Conservation (phyloP, 2,329 filamentous ascomycete genomes). For the Teratosphaeria epicoccoides region DNA sequence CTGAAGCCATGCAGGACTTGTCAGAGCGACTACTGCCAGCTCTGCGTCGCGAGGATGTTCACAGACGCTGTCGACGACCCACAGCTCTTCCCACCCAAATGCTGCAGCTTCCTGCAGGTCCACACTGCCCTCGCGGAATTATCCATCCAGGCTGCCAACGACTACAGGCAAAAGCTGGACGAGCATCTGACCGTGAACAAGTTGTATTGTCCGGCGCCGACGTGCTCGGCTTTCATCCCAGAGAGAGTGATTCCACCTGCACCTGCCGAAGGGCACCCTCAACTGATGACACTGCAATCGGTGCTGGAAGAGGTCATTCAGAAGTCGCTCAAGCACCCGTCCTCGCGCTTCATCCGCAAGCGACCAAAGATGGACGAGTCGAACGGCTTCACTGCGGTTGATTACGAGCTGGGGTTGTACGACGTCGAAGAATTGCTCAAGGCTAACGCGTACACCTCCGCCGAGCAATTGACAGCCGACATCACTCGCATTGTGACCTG, state of each 20-base stretch:
- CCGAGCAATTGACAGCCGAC: conserved; percentile 6
- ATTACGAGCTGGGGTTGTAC: conserved; percentile 5
- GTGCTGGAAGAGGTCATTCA: conserved; percentile 5
- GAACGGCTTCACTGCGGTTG: conserved; percentile 1
- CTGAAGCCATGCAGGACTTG: conserved; percentile 27
- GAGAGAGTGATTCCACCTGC: conserved; percentile 18
- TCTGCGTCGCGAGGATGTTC: conserved; percentile 34
- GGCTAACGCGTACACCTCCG: conserved; percentile 2
- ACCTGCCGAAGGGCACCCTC: background rate
- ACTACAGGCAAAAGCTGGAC: conserved; percentile 36
- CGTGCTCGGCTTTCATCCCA: conserved; percentile 40
- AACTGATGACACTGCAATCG: conserved; percentile 1
- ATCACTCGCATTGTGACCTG: conserved; percentile 7
- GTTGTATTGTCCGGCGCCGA: conserved; percentile 39
- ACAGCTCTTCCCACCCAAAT: conserved; percentile 36
- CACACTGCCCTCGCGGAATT: conserved; percentile 29
- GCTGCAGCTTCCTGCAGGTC: conserved; percentile 36
- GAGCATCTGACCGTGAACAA: conserved; percentile 38
- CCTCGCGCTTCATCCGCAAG: conserved; percentile 12
- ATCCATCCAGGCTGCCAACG: conserved; percentile 24
- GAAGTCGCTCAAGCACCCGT: conserved; percentile 1
- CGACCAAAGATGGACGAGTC: conserved; percentile 4
- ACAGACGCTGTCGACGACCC: conserved; percentile 29
- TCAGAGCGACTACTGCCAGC: conserved; percentile 22
- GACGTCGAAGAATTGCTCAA: conserved; percentile 6